These are phyloP conservation scores for Ogataea hybrid DNA, from an alignment of 1,139 yeast genomes.

Conservation along the genomic window DNA sequence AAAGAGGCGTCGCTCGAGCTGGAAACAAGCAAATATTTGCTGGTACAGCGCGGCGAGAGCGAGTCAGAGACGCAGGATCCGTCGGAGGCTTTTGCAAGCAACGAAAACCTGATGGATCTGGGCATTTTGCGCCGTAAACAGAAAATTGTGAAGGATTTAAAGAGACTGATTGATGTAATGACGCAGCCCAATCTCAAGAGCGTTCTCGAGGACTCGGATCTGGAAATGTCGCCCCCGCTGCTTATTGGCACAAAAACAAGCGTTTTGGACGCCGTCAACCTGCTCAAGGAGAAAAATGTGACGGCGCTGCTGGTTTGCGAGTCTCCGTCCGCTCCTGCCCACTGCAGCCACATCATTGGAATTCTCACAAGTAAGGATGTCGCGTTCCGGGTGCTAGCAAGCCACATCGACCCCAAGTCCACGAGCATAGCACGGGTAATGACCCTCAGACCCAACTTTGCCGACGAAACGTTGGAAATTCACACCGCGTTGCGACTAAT, in stretches of 20 bases:
- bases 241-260: slow-evolving; percentile 35
- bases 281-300: slow-evolving; percentile 33
- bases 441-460: slow-evolving; percentile 43
- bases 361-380: slow-evolving; percentile 43
- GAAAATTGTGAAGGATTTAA: slow-evolving; percentile 34
- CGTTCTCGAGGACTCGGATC: slow-evolving; percentile 27
- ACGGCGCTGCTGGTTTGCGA: slow-evolving; percentile 40
- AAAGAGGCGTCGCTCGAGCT: slow-evolving; percentile 20
- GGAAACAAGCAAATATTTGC: slow-evolving; percentile 21
- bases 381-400: slow-evolving; percentile 38
- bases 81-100: slow-evolving; percentile 17
- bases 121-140: slow-evolving; percentile 25
- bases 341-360: slow-evolving; percentile 35
- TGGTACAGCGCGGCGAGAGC: slow-evolving; percentile 12
- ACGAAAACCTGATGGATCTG: slow-evolving; percentile 24
- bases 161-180: slow-evolving; percentile 34
- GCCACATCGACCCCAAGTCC: slow-evolving; percentile 32
- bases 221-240: slow-evolving; percentile 30
- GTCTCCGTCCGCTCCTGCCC: slow-evolving; percentile 12
- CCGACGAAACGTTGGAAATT: slow-evolving; percentile 35
- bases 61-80: slow-evolving; percentile 22
- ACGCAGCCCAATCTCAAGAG: slow-evolving; percentile 38
- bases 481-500: slow-evolving; percentile 40
- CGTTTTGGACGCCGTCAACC: slow-evolving; percentile 35
- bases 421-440: slow-evolving; percentile 39